Conservation (phyloP, 331 rosid species). For the Arachis monticola region DNA sequence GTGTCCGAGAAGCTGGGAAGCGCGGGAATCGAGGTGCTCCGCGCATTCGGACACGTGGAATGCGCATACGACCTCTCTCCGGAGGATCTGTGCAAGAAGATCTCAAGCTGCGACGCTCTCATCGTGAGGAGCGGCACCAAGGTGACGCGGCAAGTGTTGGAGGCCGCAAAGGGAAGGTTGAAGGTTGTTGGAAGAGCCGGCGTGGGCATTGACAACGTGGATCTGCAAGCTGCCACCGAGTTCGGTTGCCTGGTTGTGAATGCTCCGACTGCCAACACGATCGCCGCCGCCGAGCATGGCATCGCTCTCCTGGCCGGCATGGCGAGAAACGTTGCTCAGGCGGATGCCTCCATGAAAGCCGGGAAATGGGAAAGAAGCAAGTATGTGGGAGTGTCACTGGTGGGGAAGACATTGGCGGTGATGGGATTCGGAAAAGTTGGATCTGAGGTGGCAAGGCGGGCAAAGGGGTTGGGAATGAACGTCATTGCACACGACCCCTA, state of each 20-base stretch:
- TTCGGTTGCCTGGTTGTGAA: conserved; percentile 89
- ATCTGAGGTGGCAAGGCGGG: conserved; percentile 90
- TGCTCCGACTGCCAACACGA: conserved; percentile 89
- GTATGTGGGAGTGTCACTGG: conserved; percentile 91
- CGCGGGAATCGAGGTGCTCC: conserved; percentile 70
- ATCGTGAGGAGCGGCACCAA: conserved; percentile 87
- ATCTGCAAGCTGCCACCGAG: conserved; percentile 92
- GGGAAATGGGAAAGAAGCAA: conserved; percentile 88
- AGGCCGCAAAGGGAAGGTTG: conserved; percentile 70
- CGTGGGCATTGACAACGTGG: conserved; percentile 94
- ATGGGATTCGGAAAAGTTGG: conserved; percentile 98
- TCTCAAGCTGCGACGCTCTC: conserved; percentile 74
- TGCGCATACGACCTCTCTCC: conserved; percentile 62
- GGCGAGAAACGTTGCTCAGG: conserved; percentile 90
- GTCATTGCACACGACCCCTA: conserved; percentile 93
- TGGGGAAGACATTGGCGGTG: conserved; percentile 84
- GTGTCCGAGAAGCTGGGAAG: conserved; percentile 91
- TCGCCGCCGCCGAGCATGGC: conserved; percentile 92
- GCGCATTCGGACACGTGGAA: conserved; percentile 63
- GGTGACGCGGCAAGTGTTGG: conserved; percentile 73
- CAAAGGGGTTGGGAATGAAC: conserved; percentile 88
- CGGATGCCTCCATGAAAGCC: conserved; percentile 86
- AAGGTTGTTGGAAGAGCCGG: conserved; percentile 97
- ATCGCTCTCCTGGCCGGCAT: conserved; percentile 84
- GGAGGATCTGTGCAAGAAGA: conserved; percentile 70